Percentiles rank a stretch among this genome's conserved stretches.
These are phyloP conservation scores for Xanthoconium purpureum DNA, from an alignment of 768 basidiomycete species.

Conservation along the genomic window DNA sequence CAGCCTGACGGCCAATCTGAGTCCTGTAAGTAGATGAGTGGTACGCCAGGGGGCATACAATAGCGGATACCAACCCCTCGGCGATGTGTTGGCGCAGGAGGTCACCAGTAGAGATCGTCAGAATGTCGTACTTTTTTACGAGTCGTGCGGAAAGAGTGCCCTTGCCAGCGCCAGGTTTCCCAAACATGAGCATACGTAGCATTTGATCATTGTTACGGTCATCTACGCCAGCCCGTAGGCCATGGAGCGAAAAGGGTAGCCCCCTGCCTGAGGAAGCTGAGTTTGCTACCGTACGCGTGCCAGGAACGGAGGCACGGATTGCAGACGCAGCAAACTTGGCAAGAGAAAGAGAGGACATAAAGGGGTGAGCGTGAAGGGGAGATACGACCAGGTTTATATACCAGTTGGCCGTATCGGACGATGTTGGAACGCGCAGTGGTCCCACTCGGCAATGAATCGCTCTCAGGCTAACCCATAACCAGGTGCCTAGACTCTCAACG, in stretches of 20 bases:
- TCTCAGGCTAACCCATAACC: neutral
- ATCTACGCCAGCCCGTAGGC: constrained; percentile 33
- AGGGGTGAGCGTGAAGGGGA: neutral
- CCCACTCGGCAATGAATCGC: constrained; percentile 3
- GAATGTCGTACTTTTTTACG: constrained; percentile 75
- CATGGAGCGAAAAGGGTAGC: constrained; percentile 50
- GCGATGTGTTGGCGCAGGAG: constrained; percentile 81
- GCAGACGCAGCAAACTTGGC: constrained; percentile 13
- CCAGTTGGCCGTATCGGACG: constrained; percentile 12
- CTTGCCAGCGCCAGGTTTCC: constrained; percentile 73
- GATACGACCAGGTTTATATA: constrained; percentile 19
- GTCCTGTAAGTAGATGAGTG: constrained; percentile 42
- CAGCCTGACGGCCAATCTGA: constrained; percentile 68
- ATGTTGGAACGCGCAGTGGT: constrained; percentile 6
- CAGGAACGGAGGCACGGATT: constrained; percentile 10
- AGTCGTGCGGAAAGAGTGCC: constrained; percentile 78
- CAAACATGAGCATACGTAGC: constrained; percentile 55
- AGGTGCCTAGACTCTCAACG: neutral
- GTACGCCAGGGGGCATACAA: neutral
- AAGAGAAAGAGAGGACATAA: constrained; percentile 17
- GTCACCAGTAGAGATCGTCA: constrained; percentile 80
- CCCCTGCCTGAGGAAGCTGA: constrained; percentile 38
- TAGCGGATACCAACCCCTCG: constrained; percentile 36
- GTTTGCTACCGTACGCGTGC: constrained; percentile 27
- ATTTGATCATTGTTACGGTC: constrained; percentile 21